Base-by-base conservation (phyloP, 345 rosid genomes). In the Eucalyptus leucophloia region DNA sequence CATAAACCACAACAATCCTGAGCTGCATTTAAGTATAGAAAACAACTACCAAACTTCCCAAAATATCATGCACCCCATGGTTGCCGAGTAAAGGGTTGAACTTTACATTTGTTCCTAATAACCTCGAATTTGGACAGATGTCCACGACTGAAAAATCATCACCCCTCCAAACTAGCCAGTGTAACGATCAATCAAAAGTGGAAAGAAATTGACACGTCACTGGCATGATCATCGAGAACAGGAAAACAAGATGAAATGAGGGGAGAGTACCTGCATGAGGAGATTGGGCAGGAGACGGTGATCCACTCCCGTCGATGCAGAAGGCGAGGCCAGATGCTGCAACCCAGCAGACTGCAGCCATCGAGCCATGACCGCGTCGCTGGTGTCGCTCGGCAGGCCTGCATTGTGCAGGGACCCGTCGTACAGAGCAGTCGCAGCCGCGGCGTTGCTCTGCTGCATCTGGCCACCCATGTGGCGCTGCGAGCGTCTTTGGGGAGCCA, bases 401-500 rank as follows among this genome's bases (percentile, higher is more conserved):
- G 96, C 95, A 95, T 93, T 94, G 87, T 91, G 95, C 94, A 95
- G 87, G 89, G 97, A 83, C 88, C 95, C 98, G 92, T 98, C 99
- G 88, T 94, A 97, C 26, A 98, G 92, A 91, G 99, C 94, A 85
- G 99, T 93, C 87, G 97, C 92, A 28, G 99, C 96, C 88, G 98
- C 98, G 91, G 96, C 96, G 92, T 94, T 96, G 92, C 88, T 94
- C 94, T 97, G 99, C 98, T 96, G 99, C 99, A 97, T 94, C 94
- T 97, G 99, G 97, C 99, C 99, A 89, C 99, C 98, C 95, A 93
- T 92, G 99, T 91, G 99, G 98, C 99, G 99, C 97, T 98, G 99
- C 88, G 99, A 97, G 92, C 99, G 97, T 94, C 96, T 98, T 94
- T 96, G 99, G 58, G 99, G 99, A 94, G 99, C 99, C 99, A 98